These are phyloP conservation scores for Penicillium sp. DNA, from an alignment of 2,329 filamentous ascomycete species.

Conservation along the genomic window DNA sequence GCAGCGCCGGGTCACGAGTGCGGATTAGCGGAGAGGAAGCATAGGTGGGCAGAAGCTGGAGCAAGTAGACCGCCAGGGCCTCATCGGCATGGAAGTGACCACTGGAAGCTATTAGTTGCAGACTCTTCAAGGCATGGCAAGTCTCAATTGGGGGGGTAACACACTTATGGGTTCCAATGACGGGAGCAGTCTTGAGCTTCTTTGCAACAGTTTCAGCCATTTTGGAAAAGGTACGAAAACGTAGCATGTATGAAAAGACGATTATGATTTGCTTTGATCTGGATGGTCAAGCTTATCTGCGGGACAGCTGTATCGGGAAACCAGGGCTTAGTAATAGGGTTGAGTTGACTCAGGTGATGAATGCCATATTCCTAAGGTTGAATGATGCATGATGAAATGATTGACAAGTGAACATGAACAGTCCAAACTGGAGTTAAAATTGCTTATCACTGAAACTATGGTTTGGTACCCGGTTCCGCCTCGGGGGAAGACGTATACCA, in stretches of 20 bases:
- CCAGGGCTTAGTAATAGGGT: conserved; percentile 17
- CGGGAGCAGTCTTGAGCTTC: conserved; percentile 74
- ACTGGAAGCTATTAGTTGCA: conserved; percentile 36
- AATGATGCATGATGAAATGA: background rate
- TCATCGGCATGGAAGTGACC: conserved; percentile 99
- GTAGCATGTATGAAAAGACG: conserved; percentile 24
- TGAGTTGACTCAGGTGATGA: conserved; percentile 8
- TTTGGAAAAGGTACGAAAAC: conserved; percentile 47
- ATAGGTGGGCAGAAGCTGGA: conserved; percentile 85
- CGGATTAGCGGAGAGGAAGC: conserved; percentile 71
- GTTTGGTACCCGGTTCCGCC: background rate
- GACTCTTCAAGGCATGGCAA: background rate
- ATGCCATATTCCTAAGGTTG: background rate
- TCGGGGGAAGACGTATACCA: background rate
- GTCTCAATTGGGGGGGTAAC: background rate
- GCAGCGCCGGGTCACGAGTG: conserved; percentile 77
- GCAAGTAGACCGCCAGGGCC: conserved; percentile 93
- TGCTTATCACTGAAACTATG: too few species aligned
- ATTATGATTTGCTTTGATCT: conserved; percentile 20
- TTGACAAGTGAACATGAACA: background rate
- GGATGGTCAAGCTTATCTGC: conserved; percentile 20
- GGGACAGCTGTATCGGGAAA: conserved; percentile 18
- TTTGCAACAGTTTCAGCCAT: conserved; percentile 75
- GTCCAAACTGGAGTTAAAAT: background rate
- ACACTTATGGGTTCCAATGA: conserved; percentile 88